Evolutionary conservation across 768 basidiomycete genomes (phyloP), one percentile per base, ranked within the genome.

Genomic region (Exidia glandulosa): DNA sequence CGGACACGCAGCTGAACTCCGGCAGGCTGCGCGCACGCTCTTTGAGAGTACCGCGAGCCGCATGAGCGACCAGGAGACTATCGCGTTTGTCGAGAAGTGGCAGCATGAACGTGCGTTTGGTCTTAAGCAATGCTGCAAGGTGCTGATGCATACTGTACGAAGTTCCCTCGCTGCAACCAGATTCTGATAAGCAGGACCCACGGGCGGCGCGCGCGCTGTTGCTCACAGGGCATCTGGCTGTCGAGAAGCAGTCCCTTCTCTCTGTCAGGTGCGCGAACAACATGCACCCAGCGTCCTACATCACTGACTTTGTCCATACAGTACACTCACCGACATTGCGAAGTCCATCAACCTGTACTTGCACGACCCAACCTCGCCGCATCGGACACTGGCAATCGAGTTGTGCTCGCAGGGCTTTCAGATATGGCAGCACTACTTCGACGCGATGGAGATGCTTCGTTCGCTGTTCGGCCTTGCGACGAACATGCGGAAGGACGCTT

Each of bases 371-470:
- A 74, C 78, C 6, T 84, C 85, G 0, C 76, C 76, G 1, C 81
- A 89, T 68, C 76, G 86, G 6, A 76, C 82, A 3, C 76, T 94
- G 13, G 92, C 90, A 0, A 85, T 96, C 63, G 95, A 98, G 66
- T 76, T 97, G 10, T 93, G 90, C 65, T 86, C 89, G 1, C 84
- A 89, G 50, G 95, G 95, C 0, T 98, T 97, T 68, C 81, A 87
- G 50, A 84, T 94, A 56, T 98, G 94, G 94, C 93, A 96, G 67
- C 85, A 92, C 64, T 93, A 94, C 65, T 79, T 94, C 60, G 94
- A 98, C 64, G 83, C 93, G 0, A 88, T 93, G 77, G 86, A 87
- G 61, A 85, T 96, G 59, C 75, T 98, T 19, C 85, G 95, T 4
- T 81, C 86, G 1, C 78, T 98, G 12, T 95, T 94, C 69, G 77